Percentiles rank a stretch among this genome's conserved stretches.
Evolutionary conservation across 805 yeast species (phyloP).

Genomic region (Candida gorgasii): DNA sequence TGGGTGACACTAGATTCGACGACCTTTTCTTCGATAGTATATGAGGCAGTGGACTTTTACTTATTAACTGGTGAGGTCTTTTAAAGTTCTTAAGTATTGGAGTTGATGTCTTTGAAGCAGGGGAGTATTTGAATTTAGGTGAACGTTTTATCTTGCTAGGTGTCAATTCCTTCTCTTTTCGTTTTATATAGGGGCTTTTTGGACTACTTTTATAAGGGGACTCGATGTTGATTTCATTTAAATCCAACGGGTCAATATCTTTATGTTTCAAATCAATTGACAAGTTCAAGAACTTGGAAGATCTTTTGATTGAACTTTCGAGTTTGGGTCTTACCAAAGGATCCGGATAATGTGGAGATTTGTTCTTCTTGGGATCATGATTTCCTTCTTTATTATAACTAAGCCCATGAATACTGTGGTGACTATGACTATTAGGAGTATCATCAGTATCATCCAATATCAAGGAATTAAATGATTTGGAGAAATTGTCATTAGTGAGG

Average conservation of each 20-base stretch:
- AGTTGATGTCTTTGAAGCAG: conserved; percentile 12
- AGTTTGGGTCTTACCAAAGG: not conserved
- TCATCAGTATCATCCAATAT: conserved; percentile 21
- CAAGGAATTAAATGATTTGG: conserved; percentile 44
- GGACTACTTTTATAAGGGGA: conserved; percentile 16
- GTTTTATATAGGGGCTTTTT: not conserved
- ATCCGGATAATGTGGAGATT: conserved; percentile 34
- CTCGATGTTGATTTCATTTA: conserved; percentile 25
- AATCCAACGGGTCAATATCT: conserved; percentile 17
- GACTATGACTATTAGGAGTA: not conserved
- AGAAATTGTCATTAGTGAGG: conserved; percentile 40
- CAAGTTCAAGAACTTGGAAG: conserved; percentile 42
- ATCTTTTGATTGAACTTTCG: conserved; percentile 33
- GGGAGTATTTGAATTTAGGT: conserved; percentile 3
- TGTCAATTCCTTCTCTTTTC: not conserved
- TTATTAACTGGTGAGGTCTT: conserved; percentile 44
- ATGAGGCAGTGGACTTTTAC: conserved; percentile 45
- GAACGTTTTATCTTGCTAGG: conserved; percentile 15
- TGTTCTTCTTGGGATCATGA: conserved; percentile 34
- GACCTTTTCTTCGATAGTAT: conserved; percentile 10
- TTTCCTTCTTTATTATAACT: conserved; percentile 12
- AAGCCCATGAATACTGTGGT: not conserved
- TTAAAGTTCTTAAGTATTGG: conserved; percentile 35
- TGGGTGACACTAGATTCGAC: conserved; percentile 4
- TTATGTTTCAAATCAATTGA: conserved; percentile 29